phyloP scores from a whole-genome alignment of 441 rosid species.

The Populus trichocarpa region DNA sequence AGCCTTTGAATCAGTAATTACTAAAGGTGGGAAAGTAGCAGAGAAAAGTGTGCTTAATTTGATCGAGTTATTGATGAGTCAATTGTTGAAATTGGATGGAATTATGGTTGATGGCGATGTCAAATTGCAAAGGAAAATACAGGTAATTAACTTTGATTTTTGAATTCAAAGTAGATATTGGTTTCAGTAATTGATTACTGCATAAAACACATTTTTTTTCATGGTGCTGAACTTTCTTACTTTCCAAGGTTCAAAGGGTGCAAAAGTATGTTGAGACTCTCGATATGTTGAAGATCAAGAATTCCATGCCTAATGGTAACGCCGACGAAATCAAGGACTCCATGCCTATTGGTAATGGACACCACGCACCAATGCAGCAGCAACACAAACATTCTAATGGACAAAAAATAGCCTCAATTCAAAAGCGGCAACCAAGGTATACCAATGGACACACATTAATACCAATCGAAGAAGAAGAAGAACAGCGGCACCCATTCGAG shows the following conservation, averaged over 20 bases:
- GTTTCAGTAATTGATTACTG: background rate
- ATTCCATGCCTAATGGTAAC: slow-evolving; percentile 30
- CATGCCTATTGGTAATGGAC: slow-evolving; percentile 40
- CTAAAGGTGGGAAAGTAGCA: slow-evolving; percentile 72
- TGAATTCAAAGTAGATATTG: background rate
- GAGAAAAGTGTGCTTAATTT: slow-evolving; percentile 65
- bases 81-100: slow-evolving; percentile 80
- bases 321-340: no score
- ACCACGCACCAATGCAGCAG: slow-evolving; percentile 15
- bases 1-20: slow-evolving; percentile 57
- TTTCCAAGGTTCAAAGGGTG: slow-evolving; percentile 73
- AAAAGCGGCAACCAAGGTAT: slow-evolving; percentile 38
- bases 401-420: slow-evolving; percentile 41
- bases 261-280: slow-evolving; percentile 86
- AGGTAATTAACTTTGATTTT: slow-evolving; percentile 38
- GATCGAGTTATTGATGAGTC: slow-evolving; percentile 85
- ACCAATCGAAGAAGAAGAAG: slow-evolving; percentile 39
- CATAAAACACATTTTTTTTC: background rate
- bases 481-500: slow-evolving; percentile 32
- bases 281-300: slow-evolving; percentile 76
- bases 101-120: slow-evolving; percentile 83
- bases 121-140: slow-evolving; percentile 89
- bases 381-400: slow-evolving; percentile 41
- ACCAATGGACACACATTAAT: slow-evolving; percentile 38
- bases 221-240: background rate